Evolutionary conservation across 768 basidiomycete genomes (phyloP).

Genomic region (Pleurotus tuber-regium): DNA sequence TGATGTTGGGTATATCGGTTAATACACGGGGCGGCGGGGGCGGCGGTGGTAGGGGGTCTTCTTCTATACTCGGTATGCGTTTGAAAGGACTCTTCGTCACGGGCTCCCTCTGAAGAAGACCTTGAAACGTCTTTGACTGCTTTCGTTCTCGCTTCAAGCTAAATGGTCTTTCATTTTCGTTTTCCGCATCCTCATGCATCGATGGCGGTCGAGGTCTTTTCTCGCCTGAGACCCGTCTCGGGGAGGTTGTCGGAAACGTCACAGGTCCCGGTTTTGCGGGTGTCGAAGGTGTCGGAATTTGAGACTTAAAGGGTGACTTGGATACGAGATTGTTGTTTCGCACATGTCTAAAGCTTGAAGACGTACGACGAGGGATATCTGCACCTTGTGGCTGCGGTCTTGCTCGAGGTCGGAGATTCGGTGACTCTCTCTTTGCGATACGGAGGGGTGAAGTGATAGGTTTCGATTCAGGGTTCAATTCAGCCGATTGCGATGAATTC

Average conservation of each 20-base stretch:
- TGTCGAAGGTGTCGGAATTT: slow-evolving; percentile 51
- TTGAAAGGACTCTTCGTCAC: slow-evolving; percentile 85
- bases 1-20: slow-evolving; percentile 9
- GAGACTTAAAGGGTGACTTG: slow-evolving; percentile 82
- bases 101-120: slow-evolving; percentile 70
- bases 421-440: slow-evolving; percentile 68
- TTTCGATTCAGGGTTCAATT: slow-evolving; percentile 28
- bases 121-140: slow-evolving; percentile 73
- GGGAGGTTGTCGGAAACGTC: slow-evolving; percentile 31
- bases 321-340: slow-evolving; percentile 76
- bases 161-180: slow-evolving; percentile 69
- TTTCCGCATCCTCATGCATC: slow-evolving; percentile 65
- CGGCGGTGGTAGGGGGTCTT: slow-evolving; percentile 16
- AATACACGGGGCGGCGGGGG: slow-evolving; percentile 18
- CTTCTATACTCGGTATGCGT: slow-evolving; percentile 20
- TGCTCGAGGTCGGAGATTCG: slow-evolving; percentile 17
- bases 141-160: slow-evolving; percentile 69
- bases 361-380: slow-evolving; percentile 65
- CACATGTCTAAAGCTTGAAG: slow-evolving; percentile 78
- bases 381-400: slow-evolving; percentile 36
- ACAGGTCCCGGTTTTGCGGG: slow-evolving; percentile 22
- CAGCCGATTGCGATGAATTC: slow-evolving; percentile 42
- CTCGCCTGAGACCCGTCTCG: slow-evolving; percentile 67
- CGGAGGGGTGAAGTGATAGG: slow-evolving; percentile 64
- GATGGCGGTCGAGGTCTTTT: slow-evolving; percentile 74